Evolutionary conservation across 352 stramenopile species (phyloP), one percentile per base, ranked within the genome.

Genomic region (Pythium coloratum): DNA sequence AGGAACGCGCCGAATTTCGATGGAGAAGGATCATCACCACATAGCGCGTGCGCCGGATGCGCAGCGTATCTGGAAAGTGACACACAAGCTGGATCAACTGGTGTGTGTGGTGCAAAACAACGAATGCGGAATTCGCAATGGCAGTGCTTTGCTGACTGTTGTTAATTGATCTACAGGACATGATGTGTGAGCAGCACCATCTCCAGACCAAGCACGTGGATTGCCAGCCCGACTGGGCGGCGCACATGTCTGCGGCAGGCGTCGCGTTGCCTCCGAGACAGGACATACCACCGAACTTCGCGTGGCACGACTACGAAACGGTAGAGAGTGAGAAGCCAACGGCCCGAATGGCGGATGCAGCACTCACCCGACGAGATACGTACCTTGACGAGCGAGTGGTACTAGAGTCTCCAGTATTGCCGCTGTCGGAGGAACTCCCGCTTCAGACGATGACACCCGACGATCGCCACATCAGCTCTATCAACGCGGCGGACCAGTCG

Each of bases 181-280:
- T 90, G 12, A 47, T 78, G 34, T 88, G 78, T 49, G 78, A 89
- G 65, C 78, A 90, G 55, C 80, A 86, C 62, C 69, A 76, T 16
- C 71, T 67, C 6, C 80, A 89, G 42, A 73, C 70, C 32, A 59
- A 69, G 18, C 73, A 80, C 49, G 77, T 73, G 18, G 44, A 86
- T 24, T 80, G 77, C 30, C 49, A 81, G 28, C 74, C 74, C 4
- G 80, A 90, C 59, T 88, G 78, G 80, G 67, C 69, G 36, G 51
- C 30, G 10, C 80, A 73, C 1, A 38, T 50, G 1, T 72, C 71
- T 0, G 69, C 79, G 12, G 82, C 82, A 9, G 82, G 82, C 7
- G 66, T 84, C 10, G 57, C 71, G 36, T 84, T 59, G 51, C 26
- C 34, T 0, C 49, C 68, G 10, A 64, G 71, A 16, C 55, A 49